phyloP scores from a whole-genome alignment of 257 asterid genomes.

The Nicotiana noctiflora region DNA sequence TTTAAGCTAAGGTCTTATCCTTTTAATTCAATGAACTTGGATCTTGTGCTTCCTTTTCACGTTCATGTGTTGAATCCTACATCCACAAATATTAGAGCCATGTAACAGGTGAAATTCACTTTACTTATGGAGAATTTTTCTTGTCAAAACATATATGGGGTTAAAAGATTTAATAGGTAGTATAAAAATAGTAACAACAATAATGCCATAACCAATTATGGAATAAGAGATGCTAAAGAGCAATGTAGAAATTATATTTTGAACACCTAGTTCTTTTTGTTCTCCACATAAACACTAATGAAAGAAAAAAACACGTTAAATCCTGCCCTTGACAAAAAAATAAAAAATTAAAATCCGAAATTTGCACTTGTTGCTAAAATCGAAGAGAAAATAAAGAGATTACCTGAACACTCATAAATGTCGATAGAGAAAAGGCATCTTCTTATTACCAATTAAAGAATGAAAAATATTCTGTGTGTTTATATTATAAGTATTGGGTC shows the following conservation, averaged over 20 bases:
- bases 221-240: neutral
- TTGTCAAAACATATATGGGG: no score
- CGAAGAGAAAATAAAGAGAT: no score
- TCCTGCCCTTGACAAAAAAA: neutral
- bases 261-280: neutral
- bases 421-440: no score
- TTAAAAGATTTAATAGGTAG: neutral
- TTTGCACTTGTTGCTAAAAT: neutral
- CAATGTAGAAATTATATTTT: neutral
- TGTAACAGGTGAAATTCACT: neutral
- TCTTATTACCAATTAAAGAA: no score
- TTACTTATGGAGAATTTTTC: neutral
- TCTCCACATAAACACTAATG: neutral
- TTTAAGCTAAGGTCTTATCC: neutral
- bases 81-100: neutral
- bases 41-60: neutral
- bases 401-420: no score
- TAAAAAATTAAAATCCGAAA: neutral
- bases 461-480: no score
- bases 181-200: neutral
- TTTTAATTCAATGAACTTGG: slow-evolving; percentile 2
- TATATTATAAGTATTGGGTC: no score
- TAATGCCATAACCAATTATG: neutral
- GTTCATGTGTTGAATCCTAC: neutral
- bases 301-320: neutral